Evolutionary conservation across 176 grass and related monocot genomes (phyloP), one percentile per base, ranked within the genome.

Genomic region (Triticum monococcum): DNA sequence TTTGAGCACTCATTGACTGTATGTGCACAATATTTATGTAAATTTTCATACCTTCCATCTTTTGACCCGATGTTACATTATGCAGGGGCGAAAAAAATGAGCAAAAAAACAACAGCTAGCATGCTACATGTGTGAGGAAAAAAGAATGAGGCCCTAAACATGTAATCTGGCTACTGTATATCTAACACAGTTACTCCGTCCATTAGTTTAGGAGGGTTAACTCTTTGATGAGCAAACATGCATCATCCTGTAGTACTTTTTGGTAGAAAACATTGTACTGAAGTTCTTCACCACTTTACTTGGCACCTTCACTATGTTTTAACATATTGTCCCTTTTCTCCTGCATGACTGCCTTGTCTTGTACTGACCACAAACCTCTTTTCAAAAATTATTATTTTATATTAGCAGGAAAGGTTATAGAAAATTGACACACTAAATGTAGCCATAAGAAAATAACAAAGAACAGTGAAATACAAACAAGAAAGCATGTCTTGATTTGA

Each of bases 31-130:
- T 45, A 74, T 40, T 31, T 70, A 73, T 46, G 69, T 32, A 75
- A 35, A 30, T 22, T 56, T 72, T 26, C 32, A 40, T 48, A 57
- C n/a, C n/a, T 73, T 73, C 37, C 14, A 72, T 59, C 45, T 72
- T 71, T 83, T 61, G 33, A 73, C 25, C 45, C 37, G 67, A 72
- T 83, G 67, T 36, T 83, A 23, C 28, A 59, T 36, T 28, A 72
- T 41, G 26, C 18, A 24, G 14, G 43, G 35, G n/a, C 1, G 18
- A 18, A 68, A 90, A 90, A 57, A 69, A 68, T 81, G 67, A 74
- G 54, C 36, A 74, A 59, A 11, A 7, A 78, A 56, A 52, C 38
- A 76, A 64, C 38, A 37, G 8, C 73, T 24, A 75, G 43, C 62
- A 66, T 56, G 9, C 33, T 61, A 73, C 17, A 9, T 54, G 64